Evolutionary conservation across 2,329 filamentous ascomycete genomes (phyloP).

Genomic region (Onygenales sp.): DNA sequence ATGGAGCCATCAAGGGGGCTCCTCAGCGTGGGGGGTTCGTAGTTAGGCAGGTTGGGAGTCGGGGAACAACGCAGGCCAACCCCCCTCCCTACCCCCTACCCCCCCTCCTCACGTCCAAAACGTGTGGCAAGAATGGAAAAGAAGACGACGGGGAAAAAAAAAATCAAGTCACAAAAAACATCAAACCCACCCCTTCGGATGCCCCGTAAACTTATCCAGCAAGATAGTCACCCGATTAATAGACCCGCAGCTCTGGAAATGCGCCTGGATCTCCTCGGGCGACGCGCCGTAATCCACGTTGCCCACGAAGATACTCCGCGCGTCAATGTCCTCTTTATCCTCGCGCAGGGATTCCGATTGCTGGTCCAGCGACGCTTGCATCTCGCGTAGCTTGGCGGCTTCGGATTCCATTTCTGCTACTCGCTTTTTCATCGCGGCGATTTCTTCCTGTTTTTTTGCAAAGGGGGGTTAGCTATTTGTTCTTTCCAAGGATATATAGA

Average conservation of each 20-base stretch:
- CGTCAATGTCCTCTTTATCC: slow-evolving; percentile 92
- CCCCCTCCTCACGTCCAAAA: neutral
- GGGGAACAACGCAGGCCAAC: no score
- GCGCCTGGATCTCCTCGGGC: slow-evolving; percentile 94
- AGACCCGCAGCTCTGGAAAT: slow-evolving; percentile 93
- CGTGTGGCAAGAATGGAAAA: neutral
- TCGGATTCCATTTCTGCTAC: slow-evolving; percentile 88
- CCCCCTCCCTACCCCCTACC: neutral
- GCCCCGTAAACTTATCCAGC: slow-evolving; percentile 94
- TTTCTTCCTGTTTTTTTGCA: slow-evolving; percentile 55
- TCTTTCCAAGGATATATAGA: no score
- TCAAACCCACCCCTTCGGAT: slow-evolving; percentile 77
- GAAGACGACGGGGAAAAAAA: slow-evolving; percentile 32
- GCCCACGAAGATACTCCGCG: slow-evolving; percentile 92
- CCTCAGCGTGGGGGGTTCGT: no score
- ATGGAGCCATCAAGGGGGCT: no score
- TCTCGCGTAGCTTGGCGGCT: slow-evolving; percentile 74
- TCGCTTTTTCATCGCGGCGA: slow-evolving; percentile 75
- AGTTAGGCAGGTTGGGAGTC: no score
- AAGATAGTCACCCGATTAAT: slow-evolving; percentile 98
- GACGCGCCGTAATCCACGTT: slow-evolving; percentile 97
- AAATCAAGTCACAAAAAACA: no score
- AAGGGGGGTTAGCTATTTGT: neutral
- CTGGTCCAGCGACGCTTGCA: slow-evolving; percentile 78
- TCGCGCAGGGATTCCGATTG: slow-evolving; percentile 75